Evolutionary conservation across 1,139 yeast species (phyloP), one percentile per base, ranked within the genome.

Genomic region (Geotrichum histeridarum): DNA sequence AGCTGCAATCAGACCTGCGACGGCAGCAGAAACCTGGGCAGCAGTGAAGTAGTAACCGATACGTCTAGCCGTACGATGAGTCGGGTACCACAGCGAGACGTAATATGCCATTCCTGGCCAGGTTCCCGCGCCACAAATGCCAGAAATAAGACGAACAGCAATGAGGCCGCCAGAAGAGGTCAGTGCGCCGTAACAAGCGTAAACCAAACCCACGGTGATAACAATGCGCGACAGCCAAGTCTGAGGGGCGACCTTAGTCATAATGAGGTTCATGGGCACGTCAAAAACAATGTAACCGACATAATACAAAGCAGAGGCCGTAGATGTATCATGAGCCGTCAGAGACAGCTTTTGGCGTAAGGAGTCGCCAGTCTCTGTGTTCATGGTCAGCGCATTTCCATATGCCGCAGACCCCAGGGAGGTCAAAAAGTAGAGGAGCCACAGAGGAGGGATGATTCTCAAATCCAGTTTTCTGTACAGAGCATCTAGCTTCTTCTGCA

Each of bases 81-180:
- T 80, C 1, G 96, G 96, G 64, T 89, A 89, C 94, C 95, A 89
- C 62, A 87, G 74, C 0, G 91, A 81, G 45, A 89, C 77, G 64
- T 87, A 89, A 70, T 87, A 88, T 27, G 91, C 83, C 83, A 89
- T 76, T 9, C 96, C 96, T 0, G 96, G 96, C 96, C 96, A 89
- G 2, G 90, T 83, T 39, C 96, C 96, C 9, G 96, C 95, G 50
- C 90, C 90, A 57, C 85, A 86, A 57, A 85, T 64, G 48, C 96
- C 96, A 27, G 87, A 79, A 57, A 89, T 77, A 55, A 88, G 81
- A 59, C 95, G 77, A 45, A 82, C 71, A 2, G 91, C 95, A 54
- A 83, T 81, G 32, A 87, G 71, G 1, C 94, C 94, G 3, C 76
- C 67, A 11, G 78, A 72, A 55, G 74, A 77, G 11, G 65, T 56